Evolutionary conservation across 257 asterid species (phyloP), one percentile per base, ranked within the genome.

Genomic region (Voacanga thouarsii): DNA sequence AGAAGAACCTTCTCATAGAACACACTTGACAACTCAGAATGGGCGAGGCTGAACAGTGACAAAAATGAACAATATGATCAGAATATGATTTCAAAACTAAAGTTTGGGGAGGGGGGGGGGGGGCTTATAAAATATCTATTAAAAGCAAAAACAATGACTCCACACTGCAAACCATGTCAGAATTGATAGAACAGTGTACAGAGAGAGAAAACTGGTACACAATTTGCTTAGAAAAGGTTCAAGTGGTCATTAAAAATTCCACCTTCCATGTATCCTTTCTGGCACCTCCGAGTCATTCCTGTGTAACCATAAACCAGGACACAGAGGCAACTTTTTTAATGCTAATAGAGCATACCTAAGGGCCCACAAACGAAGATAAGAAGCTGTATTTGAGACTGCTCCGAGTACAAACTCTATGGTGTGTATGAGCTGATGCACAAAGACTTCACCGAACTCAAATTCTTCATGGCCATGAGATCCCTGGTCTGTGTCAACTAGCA

Each of bases 311-410:
- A 53, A 80, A 57, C 16, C 63, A 21, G 12, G 74, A 61, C 21
- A n/a, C n/a, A 24, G 23, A 37, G 72, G 75, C 67, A 81, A 71
- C 57, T 63, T 18, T 63, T 18, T 1, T 16, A 8, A 64, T 4
- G 23, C 24, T 30, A 64, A 45, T 16, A 67, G 51, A 78, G 74
- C 63, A 76, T 86, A 96, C 99, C 99, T 96, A 83, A 96, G 98
- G 72, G 99, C 99, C 99, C 99, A 96, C 80, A 96, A 84, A 81
- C 98, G 99, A 82, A 96, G 99, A 89, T 96, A 96, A 15, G 98
- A 96, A 83, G 99, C 99, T 28, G 99, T 93, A 84, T 96, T 93
- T 71, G 99, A 96, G 80, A 96, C 99, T 63, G 99, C 99, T 64
- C 99, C 98, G 78, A 96, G 98, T 81, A 96, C 99, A 90, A 96